Percentiles rank a stretch among this genome's conserved stretches.
Conservation (phyloP, 495 filamentous ascomycete species). For the Penicillium verhagenii region DNA sequence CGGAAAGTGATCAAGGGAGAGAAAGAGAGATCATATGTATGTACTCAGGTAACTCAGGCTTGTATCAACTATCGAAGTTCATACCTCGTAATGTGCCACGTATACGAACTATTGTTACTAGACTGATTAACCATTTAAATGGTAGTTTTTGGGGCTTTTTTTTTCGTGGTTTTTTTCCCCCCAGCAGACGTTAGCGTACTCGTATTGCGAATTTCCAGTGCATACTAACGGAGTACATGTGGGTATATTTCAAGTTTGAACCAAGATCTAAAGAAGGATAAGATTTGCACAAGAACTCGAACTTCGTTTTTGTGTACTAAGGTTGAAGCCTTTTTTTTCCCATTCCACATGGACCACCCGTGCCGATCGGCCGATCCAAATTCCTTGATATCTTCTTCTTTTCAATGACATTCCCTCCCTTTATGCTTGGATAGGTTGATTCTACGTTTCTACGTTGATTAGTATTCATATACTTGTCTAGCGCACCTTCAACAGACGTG, state of each 20-base stretch:
- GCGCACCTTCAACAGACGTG: neutral
- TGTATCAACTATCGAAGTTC: too few species aligned
- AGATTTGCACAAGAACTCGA: neutral
- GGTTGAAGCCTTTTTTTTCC: slow-evolving; percentile 1
- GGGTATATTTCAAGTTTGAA: too few species aligned
- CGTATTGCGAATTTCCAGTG: too few species aligned
- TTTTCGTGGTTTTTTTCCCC: too few species aligned
- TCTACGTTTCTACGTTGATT: neutral
- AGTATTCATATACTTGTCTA: neutral
- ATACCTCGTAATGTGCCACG: too few species aligned
- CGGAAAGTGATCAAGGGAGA: neutral
- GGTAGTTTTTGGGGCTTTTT: too few species aligned
- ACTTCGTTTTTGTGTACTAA: neutral
- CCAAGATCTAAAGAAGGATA: slow-evolving; percentile 1
- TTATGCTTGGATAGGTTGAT: neutral
- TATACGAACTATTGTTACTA: neutral
- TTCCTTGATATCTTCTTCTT: neutral
- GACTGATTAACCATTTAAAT: too few species aligned
- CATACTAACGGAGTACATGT: too few species aligned
- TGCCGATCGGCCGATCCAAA: slow-evolving; percentile 24
- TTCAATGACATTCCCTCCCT: neutral
- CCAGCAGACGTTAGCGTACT: neutral
- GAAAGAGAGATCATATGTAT: neutral
- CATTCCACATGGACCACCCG: slow-evolving; percentile 10
- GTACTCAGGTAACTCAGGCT: too few species aligned